Evolutionary conservation across 495 filamentous ascomycete genomes (phyloP).

Genomic region (Aspergillus taichungensis): DNA sequence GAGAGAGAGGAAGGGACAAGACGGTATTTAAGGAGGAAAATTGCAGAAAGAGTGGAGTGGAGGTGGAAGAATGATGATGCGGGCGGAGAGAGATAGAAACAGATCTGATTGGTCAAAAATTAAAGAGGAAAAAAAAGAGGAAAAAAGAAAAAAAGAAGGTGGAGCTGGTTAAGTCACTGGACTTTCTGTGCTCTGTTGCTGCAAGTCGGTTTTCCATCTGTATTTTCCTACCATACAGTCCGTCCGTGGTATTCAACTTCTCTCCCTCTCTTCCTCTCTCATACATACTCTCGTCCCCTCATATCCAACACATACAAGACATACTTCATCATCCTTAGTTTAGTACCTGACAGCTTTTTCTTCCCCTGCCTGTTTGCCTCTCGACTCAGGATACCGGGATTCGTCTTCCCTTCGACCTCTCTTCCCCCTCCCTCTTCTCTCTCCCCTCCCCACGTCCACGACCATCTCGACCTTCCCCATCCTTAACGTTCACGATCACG

Average conservation of each 20-base stretch:
- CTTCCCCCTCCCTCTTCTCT: neutral
- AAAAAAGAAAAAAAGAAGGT: neutral
- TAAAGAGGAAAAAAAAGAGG: constrained; percentile 1
- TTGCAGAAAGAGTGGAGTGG: constrained; percentile 8
- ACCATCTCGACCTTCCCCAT: neutral
- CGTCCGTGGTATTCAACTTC: neutral
- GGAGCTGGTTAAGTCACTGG: neutral
- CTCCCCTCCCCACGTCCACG: neutral
- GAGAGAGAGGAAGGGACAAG: constrained; percentile 11
- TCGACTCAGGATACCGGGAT: too few relatives aligned
- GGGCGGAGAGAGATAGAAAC: constrained; percentile 17
- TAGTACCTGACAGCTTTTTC: too few relatives aligned
- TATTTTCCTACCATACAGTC: constrained; percentile 1
- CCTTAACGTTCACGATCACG: constrained; percentile 17
- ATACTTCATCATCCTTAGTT: too few relatives aligned
- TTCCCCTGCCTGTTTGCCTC: too few relatives aligned
- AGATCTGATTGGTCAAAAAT: constrained; percentile 11
- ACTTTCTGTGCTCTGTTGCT: neutral
- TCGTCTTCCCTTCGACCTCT: neutral
- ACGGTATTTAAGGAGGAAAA: constrained; percentile 10
- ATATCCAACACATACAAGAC: too few relatives aligned
- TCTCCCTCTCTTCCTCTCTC: constrained; percentile 2
- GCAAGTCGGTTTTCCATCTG: neutral
- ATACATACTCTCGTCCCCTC: neutral
- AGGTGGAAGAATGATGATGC: constrained; percentile 29